phyloP scores from a whole-genome alignment of 2,329 filamentous ascomycete species.

The Decorospora gaudefroyi region DNA sequence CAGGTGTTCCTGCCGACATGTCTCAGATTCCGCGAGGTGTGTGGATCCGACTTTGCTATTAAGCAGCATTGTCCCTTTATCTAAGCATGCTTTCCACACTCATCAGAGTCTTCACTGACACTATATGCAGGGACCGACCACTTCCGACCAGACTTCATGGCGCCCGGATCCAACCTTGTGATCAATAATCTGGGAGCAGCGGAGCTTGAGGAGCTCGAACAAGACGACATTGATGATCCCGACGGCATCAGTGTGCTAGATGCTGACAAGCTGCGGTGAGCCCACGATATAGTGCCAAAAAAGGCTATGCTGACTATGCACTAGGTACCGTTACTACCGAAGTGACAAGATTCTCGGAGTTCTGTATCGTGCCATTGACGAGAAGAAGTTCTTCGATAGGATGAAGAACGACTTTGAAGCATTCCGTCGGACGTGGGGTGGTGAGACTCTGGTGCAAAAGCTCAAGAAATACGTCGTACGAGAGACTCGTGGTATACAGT shows the following conservation, averaged over 20 bases:
- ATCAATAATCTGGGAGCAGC: slow-evolving; percentile 42
- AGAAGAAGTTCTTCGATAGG: slow-evolving; percentile 62
- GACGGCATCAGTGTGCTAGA: slow-evolving; percentile 45
- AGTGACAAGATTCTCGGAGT: slow-evolving; percentile 70
- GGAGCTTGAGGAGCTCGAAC: slow-evolving; percentile 30
- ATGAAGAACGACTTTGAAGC: slow-evolving; percentile 30
- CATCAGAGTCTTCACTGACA: too few relatives aligned
- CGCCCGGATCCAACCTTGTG: slow-evolving; percentile 48
- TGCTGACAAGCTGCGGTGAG: slow-evolving; percentile 48
- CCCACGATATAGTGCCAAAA: background rate
- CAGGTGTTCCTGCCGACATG: slow-evolving; percentile 26
- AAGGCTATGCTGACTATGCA: background rate
- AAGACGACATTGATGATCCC: slow-evolving; percentile 46
- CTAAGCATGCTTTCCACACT: too few relatives aligned
- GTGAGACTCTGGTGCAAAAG: slow-evolving; percentile 32
- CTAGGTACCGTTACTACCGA: slow-evolving; percentile 62
- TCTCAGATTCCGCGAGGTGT: slow-evolving; percentile 19
- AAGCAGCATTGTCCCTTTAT: too few relatives aligned
- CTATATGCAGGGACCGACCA: slow-evolving; percentile 9
- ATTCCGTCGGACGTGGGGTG: slow-evolving; percentile 2
- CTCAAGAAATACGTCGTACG: slow-evolving; percentile 51
- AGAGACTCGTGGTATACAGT: slow-evolving; percentile 48
- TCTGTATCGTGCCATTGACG: slow-evolving; percentile 74
- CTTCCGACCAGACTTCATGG: slow-evolving; percentile 60
- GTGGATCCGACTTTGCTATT: too few relatives aligned